A percentile compares a stretch with the other conserved stretches of the same genome.
phyloP scores from a whole-genome alignment of 1,284 basidiomycete species.

The Melanopsichium pennsylvanicum region DNA sequence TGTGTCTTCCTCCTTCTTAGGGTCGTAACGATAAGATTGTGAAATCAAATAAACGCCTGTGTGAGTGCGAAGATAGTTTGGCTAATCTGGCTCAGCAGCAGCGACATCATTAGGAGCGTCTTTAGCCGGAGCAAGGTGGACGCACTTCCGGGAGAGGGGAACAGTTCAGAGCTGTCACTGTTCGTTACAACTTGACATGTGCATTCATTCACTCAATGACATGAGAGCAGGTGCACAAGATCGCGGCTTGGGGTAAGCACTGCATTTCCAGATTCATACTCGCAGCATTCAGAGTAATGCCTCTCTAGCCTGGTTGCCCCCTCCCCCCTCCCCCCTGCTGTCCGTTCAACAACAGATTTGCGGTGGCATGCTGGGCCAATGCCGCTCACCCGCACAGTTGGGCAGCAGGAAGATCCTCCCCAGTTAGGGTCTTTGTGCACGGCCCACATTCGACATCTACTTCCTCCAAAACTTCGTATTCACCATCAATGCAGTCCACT shows the following conservation, averaged over 20 bases:
- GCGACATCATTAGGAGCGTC: no score
- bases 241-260: slow-evolving; percentile 39
- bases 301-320: neutral
- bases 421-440: slow-evolving; percentile 30
- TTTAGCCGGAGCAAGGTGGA: no score
- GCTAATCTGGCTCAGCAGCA: no score
- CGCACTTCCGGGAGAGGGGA: no score
- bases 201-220: no score
- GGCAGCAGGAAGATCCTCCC: neutral
- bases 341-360: slow-evolving; percentile 12
- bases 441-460: slow-evolving; percentile 7
- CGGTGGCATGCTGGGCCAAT: slow-evolving; percentile 10
- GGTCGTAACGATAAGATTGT: no score
- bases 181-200: no score
- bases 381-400: neutral
- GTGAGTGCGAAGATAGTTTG: no score
- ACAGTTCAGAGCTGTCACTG: no score
- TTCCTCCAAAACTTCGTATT: slow-evolving; percentile 19
- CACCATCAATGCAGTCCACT: slow-evolving; percentile 27
- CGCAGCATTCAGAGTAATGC: slow-evolving; percentile 1
- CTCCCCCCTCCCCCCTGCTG: neutral
- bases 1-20: no score
- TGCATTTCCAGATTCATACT: slow-evolving; percentile 15
- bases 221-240: no score
- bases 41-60: no score